A percentile compares a stretch with the other conserved stretches of the same genome.
phyloP scores from a whole-genome alignment of 2,329 filamentous ascomycete species.

The Stromatinia cepivora region DNA sequence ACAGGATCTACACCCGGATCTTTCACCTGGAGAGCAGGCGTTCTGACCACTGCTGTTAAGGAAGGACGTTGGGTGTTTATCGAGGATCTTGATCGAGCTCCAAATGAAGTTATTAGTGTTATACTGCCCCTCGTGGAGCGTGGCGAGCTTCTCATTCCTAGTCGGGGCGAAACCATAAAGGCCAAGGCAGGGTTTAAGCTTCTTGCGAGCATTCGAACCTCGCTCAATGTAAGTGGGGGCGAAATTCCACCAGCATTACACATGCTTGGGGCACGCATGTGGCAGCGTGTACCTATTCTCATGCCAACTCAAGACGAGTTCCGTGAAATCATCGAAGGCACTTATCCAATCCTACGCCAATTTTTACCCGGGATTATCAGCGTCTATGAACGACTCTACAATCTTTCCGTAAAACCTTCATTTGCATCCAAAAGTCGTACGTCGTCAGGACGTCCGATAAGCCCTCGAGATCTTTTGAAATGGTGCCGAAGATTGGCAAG shows the following conservation, averaged over 20 bases:
- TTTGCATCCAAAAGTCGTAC: slow-evolving; percentile 51
- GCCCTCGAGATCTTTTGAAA: slow-evolving; percentile 80
- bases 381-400: slow-evolving; percentile 57
- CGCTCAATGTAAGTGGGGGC: slow-evolving; percentile 64
- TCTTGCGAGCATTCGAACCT: slow-evolving; percentile 85
- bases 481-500: slow-evolving; percentile 78
- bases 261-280: slow-evolving; percentile 82
- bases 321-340: slow-evolving; percentile 67
- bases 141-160: slow-evolving; percentile 86
- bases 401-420: slow-evolving; percentile 45
- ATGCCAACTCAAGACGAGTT: slow-evolving; percentile 70
- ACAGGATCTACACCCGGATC: slow-evolving; percentile 84
- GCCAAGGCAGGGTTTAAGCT: slow-evolving; percentile 86
- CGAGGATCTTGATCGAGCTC: slow-evolving; percentile 92
- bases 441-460: slow-evolving; percentile 55
- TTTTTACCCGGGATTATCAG: slow-evolving; percentile 59
- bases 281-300: slow-evolving; percentile 73
- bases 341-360: slow-evolving; percentile 68
- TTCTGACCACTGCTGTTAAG: slow-evolving; percentile 87
- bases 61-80: slow-evolving; percentile 97
- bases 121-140: slow-evolving; percentile 90
- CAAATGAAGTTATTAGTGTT: slow-evolving; percentile 91
- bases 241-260: slow-evolving; percentile 65
- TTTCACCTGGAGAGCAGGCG: slow-evolving; percentile 89
- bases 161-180: slow-evolving; percentile 79